Evolutionary conservation across 2,329 filamentous ascomycete species (phyloP).

Genomic region (Trichophyton verrucosum): DNA sequence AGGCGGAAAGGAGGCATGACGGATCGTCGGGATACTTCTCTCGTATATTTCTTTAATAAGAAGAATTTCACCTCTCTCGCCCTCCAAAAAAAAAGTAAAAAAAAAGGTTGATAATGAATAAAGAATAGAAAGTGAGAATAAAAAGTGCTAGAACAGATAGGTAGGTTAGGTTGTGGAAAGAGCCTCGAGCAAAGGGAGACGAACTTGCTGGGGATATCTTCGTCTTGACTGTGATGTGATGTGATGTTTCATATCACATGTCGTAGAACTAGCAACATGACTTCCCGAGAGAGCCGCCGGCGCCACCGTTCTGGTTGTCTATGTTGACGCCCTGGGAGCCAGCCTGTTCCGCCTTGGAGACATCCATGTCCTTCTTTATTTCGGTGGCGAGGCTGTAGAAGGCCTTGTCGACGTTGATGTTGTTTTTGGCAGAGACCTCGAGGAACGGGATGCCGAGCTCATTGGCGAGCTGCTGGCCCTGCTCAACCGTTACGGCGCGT

Average conservation of each 20-base stretch:
- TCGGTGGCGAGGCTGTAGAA: constrained; percentile 91
- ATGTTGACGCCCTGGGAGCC: constrained; percentile 54
- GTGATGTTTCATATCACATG: no score
- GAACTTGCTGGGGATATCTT: not conserved
- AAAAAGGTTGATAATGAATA: not conserved
- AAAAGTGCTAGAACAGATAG: no score
- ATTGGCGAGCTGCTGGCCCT: constrained; percentile 84
- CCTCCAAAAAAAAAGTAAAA: not conserved
- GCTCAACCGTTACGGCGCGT: constrained; percentile 82
- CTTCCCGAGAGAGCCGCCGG: constrained; percentile 41
- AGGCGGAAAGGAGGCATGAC: not conserved
- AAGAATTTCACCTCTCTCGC: not conserved
- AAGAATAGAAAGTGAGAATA: not conserved
- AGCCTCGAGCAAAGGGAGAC: not conserved
- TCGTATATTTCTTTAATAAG: constrained; percentile 3
- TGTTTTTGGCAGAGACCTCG: constrained; percentile 96
- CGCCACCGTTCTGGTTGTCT: constrained; percentile 44
- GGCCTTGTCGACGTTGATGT: constrained; percentile 98
- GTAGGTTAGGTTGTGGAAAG: no score
- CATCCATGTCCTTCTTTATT: constrained; percentile 98
- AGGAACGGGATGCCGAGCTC: constrained; percentile 97
- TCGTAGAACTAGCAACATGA: constrained; percentile 58
- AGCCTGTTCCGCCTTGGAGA: constrained; percentile 60
- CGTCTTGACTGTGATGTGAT: not conserved
- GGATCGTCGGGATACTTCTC: constrained; percentile 6